Percentiles rank a stretch among this genome's conserved stretches.
phyloP scores from a whole-genome alignment of 805 yeast genomes.

The Nakazawaea ambrosiae region DNA sequence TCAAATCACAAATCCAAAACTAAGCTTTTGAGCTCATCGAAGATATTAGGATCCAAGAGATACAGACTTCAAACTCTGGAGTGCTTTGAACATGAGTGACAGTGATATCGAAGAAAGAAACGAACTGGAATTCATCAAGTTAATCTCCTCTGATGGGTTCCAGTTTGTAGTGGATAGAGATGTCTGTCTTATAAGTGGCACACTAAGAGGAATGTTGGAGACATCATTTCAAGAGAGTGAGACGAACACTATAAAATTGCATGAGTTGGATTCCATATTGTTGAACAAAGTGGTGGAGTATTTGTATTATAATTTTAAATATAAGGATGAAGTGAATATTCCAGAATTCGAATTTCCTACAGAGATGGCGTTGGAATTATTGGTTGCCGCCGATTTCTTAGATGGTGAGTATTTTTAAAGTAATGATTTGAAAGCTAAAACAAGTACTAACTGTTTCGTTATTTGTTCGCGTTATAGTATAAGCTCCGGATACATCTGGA shows the following conservation, averaged over 20 bases:
- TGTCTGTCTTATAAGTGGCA: slow-evolving; percentile 70
- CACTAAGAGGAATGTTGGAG: slow-evolving; percentile 50
- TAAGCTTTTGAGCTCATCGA: too few relatives aligned
- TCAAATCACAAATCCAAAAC: too few relatives aligned
- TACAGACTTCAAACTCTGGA: too few relatives aligned
- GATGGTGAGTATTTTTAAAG: slow-evolving; percentile 41
- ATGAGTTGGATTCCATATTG: slow-evolving; percentile 64
- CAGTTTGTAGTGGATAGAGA: slow-evolving; percentile 57
- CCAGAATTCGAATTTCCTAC: slow-evolving; percentile 92
- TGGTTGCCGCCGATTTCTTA: slow-evolving; percentile 89
- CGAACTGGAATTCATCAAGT: slow-evolving; percentile 39
- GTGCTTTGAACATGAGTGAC: background rate
- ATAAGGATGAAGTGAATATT: slow-evolving; percentile 53
- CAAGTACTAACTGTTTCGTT: too few relatives aligned
- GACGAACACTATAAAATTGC: slow-evolving; percentile 45
- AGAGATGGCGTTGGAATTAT: slow-evolving; percentile 83
- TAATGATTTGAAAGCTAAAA: too few relatives aligned
- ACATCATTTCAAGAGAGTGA: slow-evolving; percentile 54
- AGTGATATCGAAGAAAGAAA: too few relatives aligned
- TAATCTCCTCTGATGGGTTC: slow-evolving; percentile 69
- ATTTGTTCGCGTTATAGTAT: too few relatives aligned
- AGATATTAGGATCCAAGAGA: too few relatives aligned
- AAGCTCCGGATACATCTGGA: too few relatives aligned
- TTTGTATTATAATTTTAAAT: slow-evolving; percentile 65
- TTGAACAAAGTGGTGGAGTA: slow-evolving; percentile 82